Evolutionary conservation across 2,329 filamentous ascomycete species (phyloP).

Genomic region (Podosphaera fusca): DNA sequence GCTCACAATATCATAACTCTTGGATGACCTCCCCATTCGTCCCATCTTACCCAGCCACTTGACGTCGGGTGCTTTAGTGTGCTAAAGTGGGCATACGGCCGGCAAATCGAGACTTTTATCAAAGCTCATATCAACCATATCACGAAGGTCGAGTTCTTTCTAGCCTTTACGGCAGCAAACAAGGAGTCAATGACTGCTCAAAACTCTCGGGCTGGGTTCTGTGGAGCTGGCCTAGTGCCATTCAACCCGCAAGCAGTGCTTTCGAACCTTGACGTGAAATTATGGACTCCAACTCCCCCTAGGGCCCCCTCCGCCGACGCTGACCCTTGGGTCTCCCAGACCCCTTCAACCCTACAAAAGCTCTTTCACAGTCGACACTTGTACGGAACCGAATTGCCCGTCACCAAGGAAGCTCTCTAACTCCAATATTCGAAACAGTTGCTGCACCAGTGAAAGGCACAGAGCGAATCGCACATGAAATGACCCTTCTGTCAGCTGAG

Average conservation of each 20-base stretch:
- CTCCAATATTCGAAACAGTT: slow-evolving; percentile 3
- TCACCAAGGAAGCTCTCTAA: neutral
- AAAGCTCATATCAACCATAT: too few relatives aligned
- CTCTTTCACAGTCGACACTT: neutral
- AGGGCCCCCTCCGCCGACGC: too few relatives aligned
- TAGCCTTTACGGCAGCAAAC: slow-evolving; percentile 13
- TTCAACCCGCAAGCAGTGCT: slow-evolving; percentile 6
- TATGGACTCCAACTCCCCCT: slow-evolving; percentile 8
- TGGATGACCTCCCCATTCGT: too few relatives aligned
- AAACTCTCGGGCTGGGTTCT: slow-evolving; percentile 14
- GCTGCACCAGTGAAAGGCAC: slow-evolving; percentile 4
- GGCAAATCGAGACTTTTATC: too few relatives aligned
- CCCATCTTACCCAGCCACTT: too few relatives aligned
- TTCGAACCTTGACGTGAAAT: slow-evolving; percentile 12
- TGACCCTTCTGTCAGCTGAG: too few relatives aligned
- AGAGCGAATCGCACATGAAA: slow-evolving; percentile 3
- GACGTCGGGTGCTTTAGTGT: too few relatives aligned
- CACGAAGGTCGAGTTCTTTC: slow-evolving; percentile 6
- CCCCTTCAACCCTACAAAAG: neutral
- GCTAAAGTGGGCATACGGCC: too few relatives aligned
- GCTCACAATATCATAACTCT: too few relatives aligned
- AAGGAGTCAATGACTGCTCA: slow-evolving; percentile 8
- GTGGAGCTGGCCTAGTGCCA: slow-evolving; percentile 15
- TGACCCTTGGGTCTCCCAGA: too few relatives aligned
- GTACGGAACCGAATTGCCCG: neutral